phyloP scores from a whole-genome alignment of 257 asterid species.

The Ophiorrhiza pumila region DNA sequence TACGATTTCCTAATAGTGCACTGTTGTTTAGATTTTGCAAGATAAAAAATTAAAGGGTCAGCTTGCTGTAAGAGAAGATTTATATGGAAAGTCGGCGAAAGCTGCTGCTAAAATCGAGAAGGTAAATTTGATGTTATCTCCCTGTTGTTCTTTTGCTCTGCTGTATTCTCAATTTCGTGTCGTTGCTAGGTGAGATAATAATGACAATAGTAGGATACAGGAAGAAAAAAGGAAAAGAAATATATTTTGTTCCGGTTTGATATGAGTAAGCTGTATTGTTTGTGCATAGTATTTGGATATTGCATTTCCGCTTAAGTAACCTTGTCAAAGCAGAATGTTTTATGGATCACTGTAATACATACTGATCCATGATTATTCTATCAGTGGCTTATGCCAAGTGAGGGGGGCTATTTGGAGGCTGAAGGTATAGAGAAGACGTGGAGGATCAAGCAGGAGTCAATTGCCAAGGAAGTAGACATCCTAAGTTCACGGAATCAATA shows the following conservation, averaged over 20 bases:
- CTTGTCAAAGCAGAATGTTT: neutral
- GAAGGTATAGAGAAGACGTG: constrained; percentile 92
- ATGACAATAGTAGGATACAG: neutral
- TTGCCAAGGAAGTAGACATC: constrained; percentile 73
- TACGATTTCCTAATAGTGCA: constrained; percentile 15
- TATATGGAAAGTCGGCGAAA: constrained; percentile 69
- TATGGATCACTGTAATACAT: neutral
- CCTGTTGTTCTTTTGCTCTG: too few relatives aligned
- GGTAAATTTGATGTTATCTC: constrained; percentile 33
- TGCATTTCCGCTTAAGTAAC: neutral
- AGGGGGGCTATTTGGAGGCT: constrained; percentile 69
- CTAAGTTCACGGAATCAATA: constrained; percentile 68
- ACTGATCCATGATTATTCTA: constrained; percentile 14
- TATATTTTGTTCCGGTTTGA: neutral
- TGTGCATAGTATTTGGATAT: neutral
- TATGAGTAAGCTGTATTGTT: neutral
- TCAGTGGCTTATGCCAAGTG: constrained; percentile 91
- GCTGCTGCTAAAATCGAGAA: constrained; percentile 88
- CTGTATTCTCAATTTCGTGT: neutral
- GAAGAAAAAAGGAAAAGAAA: neutral
- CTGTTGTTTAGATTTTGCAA: constrained; percentile 26
- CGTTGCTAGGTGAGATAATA: neutral
- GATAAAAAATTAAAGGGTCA: constrained; percentile 92
- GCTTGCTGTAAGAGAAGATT: constrained; percentile 64
- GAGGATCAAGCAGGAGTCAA: constrained; percentile 73